A percentile compares a stretch with the other conserved stretches of the same genome.
Evolutionary conservation across 1,284 basidiomycete genomes (phyloP).

Genomic region (Golubevia pallescens): DNA sequence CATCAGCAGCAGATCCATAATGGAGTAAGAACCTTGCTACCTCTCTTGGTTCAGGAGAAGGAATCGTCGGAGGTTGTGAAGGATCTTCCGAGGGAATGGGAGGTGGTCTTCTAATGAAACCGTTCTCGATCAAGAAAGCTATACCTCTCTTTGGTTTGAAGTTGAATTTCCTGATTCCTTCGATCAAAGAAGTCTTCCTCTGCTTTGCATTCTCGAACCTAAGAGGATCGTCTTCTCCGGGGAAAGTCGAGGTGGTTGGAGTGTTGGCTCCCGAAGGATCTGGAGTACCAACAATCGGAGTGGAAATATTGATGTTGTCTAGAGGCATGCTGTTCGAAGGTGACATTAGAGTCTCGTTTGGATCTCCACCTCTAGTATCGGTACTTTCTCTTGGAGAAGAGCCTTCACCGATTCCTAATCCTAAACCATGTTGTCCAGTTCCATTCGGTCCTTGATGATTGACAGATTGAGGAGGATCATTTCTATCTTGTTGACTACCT

Average conservation of each 20-base stretch:
- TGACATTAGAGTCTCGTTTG: neutral
- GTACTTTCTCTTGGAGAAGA: neutral
- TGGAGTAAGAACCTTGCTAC: constrained; percentile 60
- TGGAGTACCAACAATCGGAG: neutral
- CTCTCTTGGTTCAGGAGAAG: constrained; percentile 38
- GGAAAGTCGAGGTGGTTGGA: constrained; percentile 1
- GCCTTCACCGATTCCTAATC: neutral
- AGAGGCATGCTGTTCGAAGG: neutral
- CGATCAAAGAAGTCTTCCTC: constrained; percentile 59
- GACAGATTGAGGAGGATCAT: neutral
- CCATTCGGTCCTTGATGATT: neutral
- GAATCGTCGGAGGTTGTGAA: neutral
- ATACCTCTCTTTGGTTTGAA: constrained; percentile 63
- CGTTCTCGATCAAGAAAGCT: constrained; percentile 51
- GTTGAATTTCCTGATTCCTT: constrained; percentile 62
- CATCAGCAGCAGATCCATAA: constrained; percentile 26
- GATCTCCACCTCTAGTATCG: neutral
- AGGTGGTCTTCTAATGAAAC: constrained; percentile 41
- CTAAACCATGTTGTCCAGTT: neutral
- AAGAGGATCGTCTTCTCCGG: constrained; percentile 50
- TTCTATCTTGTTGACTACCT: neutral
- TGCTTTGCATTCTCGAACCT: constrained; percentile 62
- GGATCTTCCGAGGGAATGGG: neutral
- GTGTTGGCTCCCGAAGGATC: neutral
- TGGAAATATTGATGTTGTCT: neutral